Conservation (phyloP, 202 grass and related monocot genomes). For the Hordeum pubiflorum region DNA sequence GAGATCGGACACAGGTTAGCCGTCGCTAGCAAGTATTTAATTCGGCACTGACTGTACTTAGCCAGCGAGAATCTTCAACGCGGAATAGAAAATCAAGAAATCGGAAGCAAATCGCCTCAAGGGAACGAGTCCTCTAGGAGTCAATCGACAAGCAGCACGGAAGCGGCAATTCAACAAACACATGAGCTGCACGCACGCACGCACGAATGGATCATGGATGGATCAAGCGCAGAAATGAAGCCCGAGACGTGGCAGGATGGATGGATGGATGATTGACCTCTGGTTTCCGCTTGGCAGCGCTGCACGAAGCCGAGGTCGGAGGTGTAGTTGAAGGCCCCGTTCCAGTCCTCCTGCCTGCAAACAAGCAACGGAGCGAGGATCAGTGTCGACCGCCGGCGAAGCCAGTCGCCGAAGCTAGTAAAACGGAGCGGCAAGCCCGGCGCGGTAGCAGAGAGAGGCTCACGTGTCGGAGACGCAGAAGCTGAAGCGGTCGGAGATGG, state of each 20-base stretch:
- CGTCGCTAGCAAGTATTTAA: not conserved
- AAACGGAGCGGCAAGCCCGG: no score
- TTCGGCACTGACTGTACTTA: not conserved
- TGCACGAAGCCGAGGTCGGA: constrained; percentile 43
- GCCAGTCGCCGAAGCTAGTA: no score
- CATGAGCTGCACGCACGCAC: not conserved
- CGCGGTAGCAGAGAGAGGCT: not conserved
- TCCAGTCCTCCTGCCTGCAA: constrained; percentile 57
- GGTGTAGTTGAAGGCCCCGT: constrained; percentile 64
- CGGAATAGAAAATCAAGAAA: not conserved
- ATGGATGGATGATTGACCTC: not conserved
- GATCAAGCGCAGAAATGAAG: no score
- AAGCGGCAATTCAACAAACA: not conserved
- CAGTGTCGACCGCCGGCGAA: not conserved
- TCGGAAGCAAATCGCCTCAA: not conserved
- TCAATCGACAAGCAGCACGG: not conserved
- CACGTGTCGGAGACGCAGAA: constrained; percentile 61
- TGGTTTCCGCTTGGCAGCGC: constrained; percentile 32
- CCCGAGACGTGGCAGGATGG: no score
- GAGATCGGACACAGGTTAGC: not conserved
- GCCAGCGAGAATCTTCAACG: not conserved
- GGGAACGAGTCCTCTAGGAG: not conserved
- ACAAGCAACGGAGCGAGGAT: not conserved
- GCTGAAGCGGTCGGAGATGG: constrained; percentile 37
- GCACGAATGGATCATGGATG: no score